These are phyloP conservation scores for Thelonectria olida DNA, from an alignment of 2,329 filamentous ascomycete genomes.

Conservation along the genomic window DNA sequence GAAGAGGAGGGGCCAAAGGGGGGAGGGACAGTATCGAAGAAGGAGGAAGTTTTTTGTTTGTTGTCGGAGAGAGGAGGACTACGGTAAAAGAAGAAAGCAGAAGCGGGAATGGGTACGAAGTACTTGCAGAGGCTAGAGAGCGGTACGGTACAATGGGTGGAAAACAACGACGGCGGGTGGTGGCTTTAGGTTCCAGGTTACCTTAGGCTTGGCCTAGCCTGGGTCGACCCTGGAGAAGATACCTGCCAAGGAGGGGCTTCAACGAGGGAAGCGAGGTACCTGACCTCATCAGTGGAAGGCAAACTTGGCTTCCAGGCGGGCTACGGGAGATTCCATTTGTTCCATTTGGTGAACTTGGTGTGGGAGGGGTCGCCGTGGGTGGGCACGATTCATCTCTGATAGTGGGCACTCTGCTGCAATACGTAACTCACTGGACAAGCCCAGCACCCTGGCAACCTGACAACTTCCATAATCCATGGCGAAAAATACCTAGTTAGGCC, in stretches of 20 bases:
- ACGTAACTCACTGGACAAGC: neutral
- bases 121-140: neutral
- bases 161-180: too few relatives aligned
- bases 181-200: too few relatives aligned
- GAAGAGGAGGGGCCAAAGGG: constrained; percentile 21
- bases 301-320: too few relatives aligned
- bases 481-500: neutral
- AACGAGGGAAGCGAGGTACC: neutral
- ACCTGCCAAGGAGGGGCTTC: neutral
- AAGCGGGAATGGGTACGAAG: constrained; percentile 12
- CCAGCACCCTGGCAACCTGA: neutral
- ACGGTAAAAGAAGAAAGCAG: constrained; percentile 30
- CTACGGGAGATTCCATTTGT: neutral
- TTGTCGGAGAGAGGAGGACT: constrained; percentile 38
- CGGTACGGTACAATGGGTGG: too few relatives aligned
- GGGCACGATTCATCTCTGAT: neutral
- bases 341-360: neutral
- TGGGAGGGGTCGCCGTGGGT: neutral
- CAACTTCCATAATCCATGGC: neutral
- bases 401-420: neutral
- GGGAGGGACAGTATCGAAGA: constrained; percentile 27
- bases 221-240: neutral
- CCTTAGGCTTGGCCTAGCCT: constrained; percentile 6
- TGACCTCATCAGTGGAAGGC: too few relatives aligned
- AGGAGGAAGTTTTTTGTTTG: constrained; percentile 37